phyloP scores from a whole-genome alignment of 768 basidiomycete genomes.

The Cyathus striatus region DNA sequence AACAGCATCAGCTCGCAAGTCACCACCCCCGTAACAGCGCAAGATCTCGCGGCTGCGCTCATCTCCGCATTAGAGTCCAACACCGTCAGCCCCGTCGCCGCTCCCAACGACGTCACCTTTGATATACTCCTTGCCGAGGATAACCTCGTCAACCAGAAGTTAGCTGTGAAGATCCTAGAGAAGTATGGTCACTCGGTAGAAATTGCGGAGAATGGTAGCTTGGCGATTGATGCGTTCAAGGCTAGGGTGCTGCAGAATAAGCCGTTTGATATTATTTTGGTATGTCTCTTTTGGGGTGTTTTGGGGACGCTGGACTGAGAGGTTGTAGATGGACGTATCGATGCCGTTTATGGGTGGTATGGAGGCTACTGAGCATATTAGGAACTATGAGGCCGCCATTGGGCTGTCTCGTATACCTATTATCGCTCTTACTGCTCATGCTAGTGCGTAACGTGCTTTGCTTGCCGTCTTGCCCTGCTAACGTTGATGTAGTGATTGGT shows the following conservation, averaged over 20 bases:
- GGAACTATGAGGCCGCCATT: slow-evolving; percentile 74
- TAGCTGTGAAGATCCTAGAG: slow-evolving; percentile 95
- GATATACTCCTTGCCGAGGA: slow-evolving; percentile 97
- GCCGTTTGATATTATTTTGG: slow-evolving; percentile 90
- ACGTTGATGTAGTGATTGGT: slow-evolving; percentile 68
- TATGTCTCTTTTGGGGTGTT: slow-evolving; percentile 31
- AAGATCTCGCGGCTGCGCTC: slow-evolving; percentile 88
- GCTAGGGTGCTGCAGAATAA: slow-evolving; percentile 60
- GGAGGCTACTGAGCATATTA: slow-evolving; percentile 93
- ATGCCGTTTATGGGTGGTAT: slow-evolving; percentile 99
- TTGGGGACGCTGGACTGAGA: slow-evolving; percentile 1
- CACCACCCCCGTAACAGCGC: slow-evolving; percentile 82
- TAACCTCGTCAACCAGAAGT: slow-evolving; percentile 92
- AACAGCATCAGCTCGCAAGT: slow-evolving; percentile 95
- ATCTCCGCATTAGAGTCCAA: slow-evolving; percentile 94
- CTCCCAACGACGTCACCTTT: slow-evolving; percentile 81
- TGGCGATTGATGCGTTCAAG: slow-evolving; percentile 92
- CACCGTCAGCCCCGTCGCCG: slow-evolving; percentile 83
- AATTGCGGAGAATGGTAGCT: slow-evolving; percentile 94
- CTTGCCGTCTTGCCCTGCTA: not conserved
- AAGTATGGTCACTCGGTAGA: slow-evolving; percentile 94
- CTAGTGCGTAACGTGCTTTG: slow-evolving; percentile 58
- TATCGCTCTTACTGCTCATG: slow-evolving; percentile 95
- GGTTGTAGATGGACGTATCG: slow-evolving; percentile 87
- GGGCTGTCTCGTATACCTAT: slow-evolving; percentile 78